Evolutionary conservation across 1,284 basidiomycete species (phyloP).

Genomic region (Boletus semigastroideus): DNA sequence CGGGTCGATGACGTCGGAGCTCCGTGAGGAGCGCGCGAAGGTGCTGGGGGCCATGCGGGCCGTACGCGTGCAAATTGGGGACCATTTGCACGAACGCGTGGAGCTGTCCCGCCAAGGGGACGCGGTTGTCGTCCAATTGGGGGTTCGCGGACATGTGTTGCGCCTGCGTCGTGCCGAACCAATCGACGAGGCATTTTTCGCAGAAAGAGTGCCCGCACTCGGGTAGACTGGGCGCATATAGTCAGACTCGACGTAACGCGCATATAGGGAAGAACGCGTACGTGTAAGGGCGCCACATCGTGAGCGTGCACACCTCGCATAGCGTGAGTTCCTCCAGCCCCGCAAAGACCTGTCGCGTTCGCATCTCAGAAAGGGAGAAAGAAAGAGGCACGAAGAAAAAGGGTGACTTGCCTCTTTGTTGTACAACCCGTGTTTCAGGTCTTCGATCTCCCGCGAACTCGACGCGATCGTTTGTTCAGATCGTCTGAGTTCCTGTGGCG

Average conservation of each 20-base stretch:
- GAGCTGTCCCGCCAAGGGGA: conserved; percentile 19
- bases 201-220: conserved; percentile 74
- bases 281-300: conserved; percentile 66
- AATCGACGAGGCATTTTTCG: conserved; percentile 58
- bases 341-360: conserved; percentile 14
- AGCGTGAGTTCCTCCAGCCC: conserved; percentile 51
- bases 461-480: conserved; percentile 8
- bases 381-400: not conserved
- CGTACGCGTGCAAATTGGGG: conserved; percentile 25
- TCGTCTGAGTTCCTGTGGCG: conserved; percentile 17
- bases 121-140: conserved; percentile 37
- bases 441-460: conserved; percentile 17
- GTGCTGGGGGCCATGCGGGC: conserved; percentile 23
- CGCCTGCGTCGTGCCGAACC: conserved; percentile 56
- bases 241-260: conserved; percentile 1
- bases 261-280: conserved; percentile 35
- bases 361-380: not conserved
- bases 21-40: conserved; percentile 18
- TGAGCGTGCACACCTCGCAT: conserved; percentile 62
- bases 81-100: conserved; percentile 26
- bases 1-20: conserved; percentile 38
- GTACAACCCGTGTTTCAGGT: conserved; percentile 17
- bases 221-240: conserved; percentile 42
- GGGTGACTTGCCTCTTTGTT: conserved; percentile 8
- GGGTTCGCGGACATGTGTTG: conserved; percentile 52